Base-by-base conservation (phyloP, 805 yeast species). In the Ogataea methanolica region DNA sequence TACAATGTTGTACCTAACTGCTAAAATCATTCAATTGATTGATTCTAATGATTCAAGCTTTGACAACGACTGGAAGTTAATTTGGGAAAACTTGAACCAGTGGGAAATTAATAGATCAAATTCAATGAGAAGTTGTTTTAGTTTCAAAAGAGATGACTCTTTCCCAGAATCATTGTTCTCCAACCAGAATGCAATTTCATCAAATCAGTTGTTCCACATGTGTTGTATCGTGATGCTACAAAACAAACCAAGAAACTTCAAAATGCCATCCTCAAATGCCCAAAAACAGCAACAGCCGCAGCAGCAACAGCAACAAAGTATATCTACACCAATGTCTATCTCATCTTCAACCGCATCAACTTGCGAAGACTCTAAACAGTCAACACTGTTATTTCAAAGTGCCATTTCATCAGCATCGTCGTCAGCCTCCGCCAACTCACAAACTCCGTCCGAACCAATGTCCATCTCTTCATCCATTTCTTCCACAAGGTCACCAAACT, bases 121-220 rank as follows among this genome's bases (percentile, higher is more conserved):
- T 6, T 59, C 58, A 14, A 65, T 72, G 68, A 59, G 63, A 39
- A 63, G 72, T 2, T 50, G 69, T 17, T 45, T 63, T 65, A 64
- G 47, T 19, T 51, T 45, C 41, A 59, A 56, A 36, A 47, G 54
- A 39, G 56, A 54, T 4, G 55, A 59, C 15, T 72, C 74, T 15
- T 72, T 72, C 50, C 73, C 74, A 5, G 66, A 64, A 22, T 53
- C 64, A 9, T 49, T 71, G 6, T 71, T 58, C 46, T 60, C 68
- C 21, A 69, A 68, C 48, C 66, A 70, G 1, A 68, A 69, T 1
- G 68, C 73, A 0, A 63, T 67, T 11, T 66, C 69, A 5, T 63
- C 69, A 4, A 69, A 68, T 49, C 73, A 70, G 45, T 42, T 70
- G 39, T 70, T 61, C 47, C 75, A 70, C 44, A 68, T 64, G 70